Conservation (phyloP, 2,329 filamentous ascomycete species). For the Lasiodiplodia gonubiensis region DNA sequence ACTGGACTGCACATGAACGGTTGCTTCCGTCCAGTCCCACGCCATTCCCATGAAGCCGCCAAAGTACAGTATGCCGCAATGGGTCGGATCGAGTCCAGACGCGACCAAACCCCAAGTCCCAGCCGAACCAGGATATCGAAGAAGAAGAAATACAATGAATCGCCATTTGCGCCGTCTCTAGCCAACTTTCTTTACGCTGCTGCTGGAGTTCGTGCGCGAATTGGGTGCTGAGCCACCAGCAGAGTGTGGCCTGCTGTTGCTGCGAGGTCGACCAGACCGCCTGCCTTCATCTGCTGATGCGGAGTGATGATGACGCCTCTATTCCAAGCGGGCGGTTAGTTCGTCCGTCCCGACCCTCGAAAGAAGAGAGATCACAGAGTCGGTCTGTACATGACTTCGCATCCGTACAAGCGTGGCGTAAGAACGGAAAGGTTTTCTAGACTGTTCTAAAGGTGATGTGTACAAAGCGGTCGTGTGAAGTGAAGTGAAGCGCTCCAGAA, state of each 20-base stretch:
- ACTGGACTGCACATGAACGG: slow-evolving; percentile 24
- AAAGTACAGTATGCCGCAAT: slow-evolving; percentile 27
- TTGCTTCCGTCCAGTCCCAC: slow-evolving; percentile 9
- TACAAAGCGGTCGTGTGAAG: slow-evolving; percentile 27
- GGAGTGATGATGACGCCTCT: slow-evolving; percentile 43
- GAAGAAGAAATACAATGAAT: slow-evolving; percentile 25
- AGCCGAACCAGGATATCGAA: slow-evolving; percentile 11
- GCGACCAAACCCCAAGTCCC: slow-evolving; percentile 12
- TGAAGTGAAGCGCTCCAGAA: slow-evolving; percentile 36
- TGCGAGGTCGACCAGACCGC: slow-evolving; percentile 44
- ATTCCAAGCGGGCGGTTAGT: slow-evolving; percentile 34
- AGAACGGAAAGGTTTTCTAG: slow-evolving; percentile 30
- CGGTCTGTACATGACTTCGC: slow-evolving; percentile 26
- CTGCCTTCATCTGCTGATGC: slow-evolving; percentile 44
- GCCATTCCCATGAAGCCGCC: slow-evolving; percentile 23
- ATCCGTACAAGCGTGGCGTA: slow-evolving; percentile 29
- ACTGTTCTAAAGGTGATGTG: slow-evolving; percentile 28
- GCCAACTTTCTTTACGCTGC: slow-evolving; percentile 27
- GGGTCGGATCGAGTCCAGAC: slow-evolving; percentile 21
- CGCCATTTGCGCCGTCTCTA: slow-evolving; percentile 15
- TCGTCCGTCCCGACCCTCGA: slow-evolving; percentile 24
- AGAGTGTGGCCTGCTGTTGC: slow-evolving; percentile 48
- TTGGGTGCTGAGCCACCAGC: slow-evolving; percentile 32
- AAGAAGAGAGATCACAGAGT: slow-evolving; percentile 24
- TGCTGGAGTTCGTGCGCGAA: slow-evolving; percentile 27